Evolutionary conservation across 2,329 filamentous ascomycete species (phyloP), one percentile per base, ranked within the genome.

Genomic region (Hymenoscyphus linearis): DNA sequence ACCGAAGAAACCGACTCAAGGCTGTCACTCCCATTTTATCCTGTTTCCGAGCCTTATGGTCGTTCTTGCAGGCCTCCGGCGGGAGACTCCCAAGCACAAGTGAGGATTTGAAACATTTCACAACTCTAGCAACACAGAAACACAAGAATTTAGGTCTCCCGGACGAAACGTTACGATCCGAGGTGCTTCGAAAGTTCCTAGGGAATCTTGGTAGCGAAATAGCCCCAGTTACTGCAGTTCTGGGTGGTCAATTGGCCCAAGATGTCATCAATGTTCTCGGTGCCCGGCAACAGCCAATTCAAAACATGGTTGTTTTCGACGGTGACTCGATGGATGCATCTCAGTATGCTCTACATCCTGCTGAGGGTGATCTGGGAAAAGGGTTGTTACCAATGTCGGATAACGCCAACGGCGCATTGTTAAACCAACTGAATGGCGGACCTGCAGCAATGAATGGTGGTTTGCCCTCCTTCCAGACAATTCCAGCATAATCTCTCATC

Each of bases 181-280:
- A 91, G 27, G 89, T 96, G 68, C 78, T 98, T 27, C 85, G 91
- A 60, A 87, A 82, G 70, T 99, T 99, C 76, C 74, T 98, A 47
- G 89, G 95, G 75, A 96, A 96, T 68, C 80, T 97, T 5, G 89
- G 87, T 60, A 85, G 86, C 69, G 93, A 98, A 76, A 79, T 98
- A 44, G 87, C 90, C 13, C 92, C 95, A 7, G 91, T 96, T 9
- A 88, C 90, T 0, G 93, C 95, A 1, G 91, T 96, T 62, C 79
- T 99, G 12, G 95, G 95, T 55, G 95, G 93, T 10, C 86, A 93
- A 74, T 82, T 99, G 16, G 91, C 93, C 0, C 95, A 99, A 76
- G 95, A 99, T 73, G 92, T 96, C 57, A 98, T 99, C 77, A 98
- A 98, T 70, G 93, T 97, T 35, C 83, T 98, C 5, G 91, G 93